These are phyloP conservation scores for Xylaria intraflava DNA, from an alignment of 495 filamentous ascomycete species.

Conservation along the genomic window DNA sequence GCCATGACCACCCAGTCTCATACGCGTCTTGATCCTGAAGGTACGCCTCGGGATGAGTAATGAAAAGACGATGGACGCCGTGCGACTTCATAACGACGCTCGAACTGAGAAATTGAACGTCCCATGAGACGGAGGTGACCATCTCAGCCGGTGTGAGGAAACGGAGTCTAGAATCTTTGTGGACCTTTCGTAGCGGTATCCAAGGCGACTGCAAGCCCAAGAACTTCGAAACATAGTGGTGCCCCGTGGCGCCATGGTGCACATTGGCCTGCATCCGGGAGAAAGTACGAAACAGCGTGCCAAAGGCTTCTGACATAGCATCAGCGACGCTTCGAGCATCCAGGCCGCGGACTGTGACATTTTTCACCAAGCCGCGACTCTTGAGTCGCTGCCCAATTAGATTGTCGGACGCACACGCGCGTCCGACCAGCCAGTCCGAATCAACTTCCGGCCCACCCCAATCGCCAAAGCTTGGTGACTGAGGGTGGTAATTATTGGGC, in stretches of 20 bases:
- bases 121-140: slow-evolving; percentile 60
- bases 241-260: slow-evolving; percentile 22
- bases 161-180: slow-evolving; percentile 58
- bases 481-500: slow-evolving; percentile 40
- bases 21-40: slow-evolving; percentile 46
- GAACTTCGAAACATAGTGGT: slow-evolving; percentile 32
- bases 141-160: slow-evolving; percentile 61
- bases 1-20: slow-evolving; percentile 53
- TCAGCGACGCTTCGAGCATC: slow-evolving; percentile 55
- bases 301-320: slow-evolving; percentile 53
- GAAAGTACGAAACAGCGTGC: slow-evolving; percentile 40
- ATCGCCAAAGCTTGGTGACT: slow-evolving; percentile 37
- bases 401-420: slow-evolving; percentile 50
- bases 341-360: slow-evolving; percentile 47
- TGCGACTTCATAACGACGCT: slow-evolving; percentile 57
- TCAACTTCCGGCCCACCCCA: slow-evolving; percentile 41
- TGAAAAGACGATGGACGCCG: slow-evolving; percentile 53
- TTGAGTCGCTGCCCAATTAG: slow-evolving; percentile 54
- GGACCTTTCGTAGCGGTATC: slow-evolving; percentile 63
- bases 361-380: slow-evolving; percentile 60
- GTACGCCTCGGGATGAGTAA: slow-evolving; percentile 61
- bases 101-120: slow-evolving; percentile 55
- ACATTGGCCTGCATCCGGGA: slow-evolving; percentile 27
- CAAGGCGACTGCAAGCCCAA: slow-evolving; percentile 50
- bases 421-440: slow-evolving; percentile 49